Percentiles rank a stretch among this genome's conserved stretches.
These are phyloP conservation scores for Solanum virginianum DNA, from an alignment of 257 asterid species.

Conservation along the genomic window DNA sequence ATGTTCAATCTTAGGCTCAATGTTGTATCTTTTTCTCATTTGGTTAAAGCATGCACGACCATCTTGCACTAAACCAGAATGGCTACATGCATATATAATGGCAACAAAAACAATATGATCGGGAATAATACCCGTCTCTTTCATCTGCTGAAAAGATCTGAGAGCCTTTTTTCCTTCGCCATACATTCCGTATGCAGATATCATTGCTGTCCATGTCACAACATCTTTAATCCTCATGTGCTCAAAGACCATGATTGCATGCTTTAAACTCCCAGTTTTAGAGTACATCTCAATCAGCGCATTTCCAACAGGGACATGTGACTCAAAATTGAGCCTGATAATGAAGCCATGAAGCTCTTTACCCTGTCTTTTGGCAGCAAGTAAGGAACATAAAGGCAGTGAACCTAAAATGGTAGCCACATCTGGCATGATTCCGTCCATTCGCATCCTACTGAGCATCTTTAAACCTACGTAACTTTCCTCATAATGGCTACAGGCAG, in stretches of 20 bases:
- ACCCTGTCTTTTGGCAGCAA: conserved; percentile 65
- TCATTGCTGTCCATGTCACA: conserved; percentile 71
- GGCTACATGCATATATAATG: conserved; percentile 67
- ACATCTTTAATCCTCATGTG: conserved; percentile 53
- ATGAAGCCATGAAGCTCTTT: conserved; percentile 75
- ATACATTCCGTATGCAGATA: conserved; percentile 69
- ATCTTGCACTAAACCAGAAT: conserved; percentile 73
- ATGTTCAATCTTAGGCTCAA: conserved; percentile 71
- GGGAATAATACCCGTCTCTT: conserved; percentile 31
- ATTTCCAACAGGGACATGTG: conserved; percentile 39
- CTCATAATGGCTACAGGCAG: conserved; percentile 46
- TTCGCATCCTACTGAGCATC: conserved; percentile 61
- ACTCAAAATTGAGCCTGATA: conserved; percentile 45
- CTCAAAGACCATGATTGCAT: conserved; percentile 40
- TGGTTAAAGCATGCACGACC: conserved; percentile 50
- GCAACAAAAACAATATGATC: conserved; percentile 60
- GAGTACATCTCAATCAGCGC: conserved; percentile 86
- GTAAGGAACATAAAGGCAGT: conserved; percentile 55
- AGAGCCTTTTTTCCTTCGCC: conserved; percentile 78
- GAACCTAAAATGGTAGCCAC: conserved; percentile 45
- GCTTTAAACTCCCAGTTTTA: conserved; percentile 44
- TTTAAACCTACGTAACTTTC: conserved; percentile 41
- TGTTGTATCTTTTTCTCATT: conserved; percentile 49
- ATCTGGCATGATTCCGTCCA: conserved; percentile 46
- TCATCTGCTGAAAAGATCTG: conserved; percentile 49